These are phyloP conservation scores for Trichoderma sp. DNA, from an alignment of 2,329 filamentous ascomycete species.

Conservation along the genomic window DNA sequence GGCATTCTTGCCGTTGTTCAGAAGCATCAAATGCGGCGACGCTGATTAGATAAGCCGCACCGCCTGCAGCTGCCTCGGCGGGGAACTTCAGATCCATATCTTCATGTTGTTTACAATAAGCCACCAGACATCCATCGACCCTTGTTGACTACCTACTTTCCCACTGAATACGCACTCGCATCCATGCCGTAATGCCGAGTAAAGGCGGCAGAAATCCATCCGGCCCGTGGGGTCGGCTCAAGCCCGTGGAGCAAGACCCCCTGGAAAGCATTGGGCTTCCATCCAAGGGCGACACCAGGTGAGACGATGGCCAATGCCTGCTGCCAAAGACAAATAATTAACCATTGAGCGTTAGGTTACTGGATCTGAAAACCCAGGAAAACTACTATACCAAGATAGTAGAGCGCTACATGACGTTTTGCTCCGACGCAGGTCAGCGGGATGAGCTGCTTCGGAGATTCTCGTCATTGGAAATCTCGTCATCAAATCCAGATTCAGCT, in stretches of 20 bases:
- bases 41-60: slow-evolving; percentile 11
- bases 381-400: slow-evolving; percentile 83
- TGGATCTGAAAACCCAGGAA: slow-evolving; percentile 76
- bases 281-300: slow-evolving; percentile 89
- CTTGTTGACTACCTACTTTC: too few relatives aligned
- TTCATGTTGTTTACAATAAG: not conserved
- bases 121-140: not conserved
- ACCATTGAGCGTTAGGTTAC: slow-evolving; percentile 49
- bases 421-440: slow-evolving; percentile 67
- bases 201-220: slow-evolving; percentile 39
- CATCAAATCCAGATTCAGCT: not conserved
- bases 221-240: slow-evolving; percentile 66
- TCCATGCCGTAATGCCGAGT: slow-evolving; percentile 26
- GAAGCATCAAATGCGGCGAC: not conserved
- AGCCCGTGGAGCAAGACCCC: slow-evolving; percentile 70
- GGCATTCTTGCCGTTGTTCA: not conserved
- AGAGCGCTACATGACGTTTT: slow-evolving; percentile 86
- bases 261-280: slow-evolving; percentile 80
- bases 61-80: not conserved
- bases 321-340: not conserved
- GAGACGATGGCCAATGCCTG: slow-evolving; percentile 22
- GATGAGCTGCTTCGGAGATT: slow-evolving; percentile 75
- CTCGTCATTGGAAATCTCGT: slow-evolving; percentile 51
- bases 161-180: not conserved
- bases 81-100: not conserved